Evolutionary conservation across 352 stramenopile species (phyloP).

Genomic region (Aphanomyces invadans): DNA sequence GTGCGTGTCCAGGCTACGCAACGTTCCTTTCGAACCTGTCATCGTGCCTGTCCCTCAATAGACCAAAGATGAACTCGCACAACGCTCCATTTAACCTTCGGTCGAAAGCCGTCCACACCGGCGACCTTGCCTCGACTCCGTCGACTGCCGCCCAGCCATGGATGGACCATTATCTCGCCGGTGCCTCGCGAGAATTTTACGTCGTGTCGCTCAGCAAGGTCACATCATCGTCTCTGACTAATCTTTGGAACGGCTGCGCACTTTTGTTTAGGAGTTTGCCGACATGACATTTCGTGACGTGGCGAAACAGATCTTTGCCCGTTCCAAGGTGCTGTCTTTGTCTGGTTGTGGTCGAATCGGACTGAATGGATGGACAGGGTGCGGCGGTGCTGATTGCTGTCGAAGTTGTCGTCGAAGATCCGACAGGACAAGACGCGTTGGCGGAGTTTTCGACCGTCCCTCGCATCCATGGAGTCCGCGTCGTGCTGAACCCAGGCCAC

Average conservation of each 20-base stretch:
- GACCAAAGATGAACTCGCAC: not conserved
- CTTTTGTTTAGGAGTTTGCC: conserved; percentile 42
- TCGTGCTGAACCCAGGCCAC: conserved; percentile 64
- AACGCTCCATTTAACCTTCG: not conserved
- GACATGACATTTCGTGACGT: conserved; percentile 62
- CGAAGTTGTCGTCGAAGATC: conserved; percentile 54
- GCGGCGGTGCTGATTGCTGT: conserved; percentile 72
- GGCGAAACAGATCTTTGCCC: conserved; percentile 47
- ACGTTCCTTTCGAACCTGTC: conserved; percentile 81
- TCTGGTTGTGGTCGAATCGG: not conserved
- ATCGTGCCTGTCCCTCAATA: conserved; percentile 65
- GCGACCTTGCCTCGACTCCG: not conserved
- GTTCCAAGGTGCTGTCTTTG: conserved; percentile 22
- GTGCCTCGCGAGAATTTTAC: conserved; percentile 79
- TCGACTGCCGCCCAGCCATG: not conserved
- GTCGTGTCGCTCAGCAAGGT: conserved; percentile 71
- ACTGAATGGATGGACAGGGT: conserved; percentile 31
- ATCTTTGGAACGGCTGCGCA: not conserved
- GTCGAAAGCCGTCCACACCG: not conserved
- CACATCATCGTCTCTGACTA: not conserved
- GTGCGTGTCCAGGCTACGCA: conserved; percentile 61
- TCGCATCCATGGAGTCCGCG: conserved; percentile 55
- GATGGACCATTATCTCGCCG: conserved; percentile 48
- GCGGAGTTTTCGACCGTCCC: no score
- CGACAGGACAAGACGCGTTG: conserved; percentile 28